Percentiles rank a stretch among this genome's conserved stretches.
These are phyloP conservation scores for Escallonia rubra DNA, from an alignment of 129 eudicot species.

Conservation along the genomic window DNA sequence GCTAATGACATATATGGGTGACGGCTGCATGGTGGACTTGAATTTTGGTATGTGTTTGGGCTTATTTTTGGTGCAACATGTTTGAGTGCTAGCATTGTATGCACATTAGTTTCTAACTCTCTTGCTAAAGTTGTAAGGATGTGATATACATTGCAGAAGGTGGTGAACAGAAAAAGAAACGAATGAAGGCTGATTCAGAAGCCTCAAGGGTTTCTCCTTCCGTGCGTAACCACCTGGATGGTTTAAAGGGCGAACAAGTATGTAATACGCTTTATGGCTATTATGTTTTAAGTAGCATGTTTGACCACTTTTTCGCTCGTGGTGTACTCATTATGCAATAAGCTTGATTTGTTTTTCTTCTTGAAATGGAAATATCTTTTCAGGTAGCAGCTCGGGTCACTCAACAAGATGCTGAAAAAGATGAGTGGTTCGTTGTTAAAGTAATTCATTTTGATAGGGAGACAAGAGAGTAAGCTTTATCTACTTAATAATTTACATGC, in stretches of 20 bases:
- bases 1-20: too few species aligned
- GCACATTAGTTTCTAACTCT: too few species aligned
- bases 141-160: slow-evolving; percentile 6
- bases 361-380: slow-evolving; percentile 8
- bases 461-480: slow-evolving; percentile 63
- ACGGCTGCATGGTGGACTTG: too few species aligned
- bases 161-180: slow-evolving; percentile 15
- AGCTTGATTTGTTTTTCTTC: background rate
- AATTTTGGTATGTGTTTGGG: too few species aligned
- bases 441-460: slow-evolving; percentile 91
- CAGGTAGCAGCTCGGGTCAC: slow-evolving; percentile 95
- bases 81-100: too few species aligned
- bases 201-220: slow-evolving; percentile 64
- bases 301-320: background rate
- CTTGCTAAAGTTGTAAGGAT: background rate
- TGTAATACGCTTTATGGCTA: slow-evolving; percentile 2
- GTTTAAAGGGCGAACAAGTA: slow-evolving; percentile 92
- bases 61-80: too few species aligned
- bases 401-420: slow-evolving; percentile 78
- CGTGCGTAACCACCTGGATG: slow-evolving; percentile 65
- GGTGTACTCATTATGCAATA: background rate
- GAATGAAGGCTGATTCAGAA: slow-evolving; percentile 17
- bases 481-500: background rate
- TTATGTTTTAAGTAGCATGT: slow-evolving; percentile 1
- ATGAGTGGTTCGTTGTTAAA: slow-evolving; percentile 94